Conservation (phyloP, 768 basidiomycete genomes). For the Hypholoma fasciculare region DNA sequence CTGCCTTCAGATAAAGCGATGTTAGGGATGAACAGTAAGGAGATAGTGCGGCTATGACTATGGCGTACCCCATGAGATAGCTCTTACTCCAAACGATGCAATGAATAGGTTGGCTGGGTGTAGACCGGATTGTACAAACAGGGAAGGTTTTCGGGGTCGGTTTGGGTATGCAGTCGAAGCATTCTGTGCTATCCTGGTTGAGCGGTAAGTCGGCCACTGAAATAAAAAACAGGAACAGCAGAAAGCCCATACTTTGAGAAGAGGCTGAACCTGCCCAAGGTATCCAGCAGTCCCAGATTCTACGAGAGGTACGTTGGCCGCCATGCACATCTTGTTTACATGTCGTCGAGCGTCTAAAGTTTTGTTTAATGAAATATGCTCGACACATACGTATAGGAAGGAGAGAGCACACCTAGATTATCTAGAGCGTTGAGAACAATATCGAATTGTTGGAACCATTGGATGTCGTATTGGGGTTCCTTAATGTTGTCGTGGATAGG, state of each 20-base stretch:
- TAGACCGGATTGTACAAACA: slow-evolving; percentile 96
- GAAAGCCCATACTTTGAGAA: slow-evolving; percentile 71
- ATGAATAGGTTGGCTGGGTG: slow-evolving; percentile 95
- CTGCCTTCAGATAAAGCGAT: slow-evolving; percentile 52
- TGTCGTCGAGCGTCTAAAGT: slow-evolving; percentile 84
- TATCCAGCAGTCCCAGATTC: slow-evolving; percentile 98
- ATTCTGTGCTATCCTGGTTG: slow-evolving; percentile 80
- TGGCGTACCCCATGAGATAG: slow-evolving; percentile 84
- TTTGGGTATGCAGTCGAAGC: slow-evolving; percentile 96
- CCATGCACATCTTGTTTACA: slow-evolving; percentile 98
- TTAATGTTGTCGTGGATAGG: slow-evolving; percentile 97
- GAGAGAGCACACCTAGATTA: slow-evolving; percentile 75
- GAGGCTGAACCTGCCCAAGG: slow-evolving; percentile 93
- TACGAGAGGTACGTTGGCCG: slow-evolving; percentile 85
- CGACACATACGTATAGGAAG: neutral
- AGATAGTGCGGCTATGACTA: slow-evolving; percentile 3
- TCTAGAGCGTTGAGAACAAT: slow-evolving; percentile 95
- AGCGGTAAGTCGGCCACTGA: neutral
- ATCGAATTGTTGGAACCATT: slow-evolving; percentile 90
- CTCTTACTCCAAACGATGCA: slow-evolving; percentile 99
- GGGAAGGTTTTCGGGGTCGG: slow-evolving; percentile 93
- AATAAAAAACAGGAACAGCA: neutral
- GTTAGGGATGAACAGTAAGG: slow-evolving; percentile 2
- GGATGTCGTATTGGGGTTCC: slow-evolving; percentile 83
- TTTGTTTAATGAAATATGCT: neutral